Evolutionary conservation across 2,329 filamentous ascomycete species (phyloP), one percentile per base, ranked within the genome.

Genomic region (Colletotrichum sp.): DNA sequence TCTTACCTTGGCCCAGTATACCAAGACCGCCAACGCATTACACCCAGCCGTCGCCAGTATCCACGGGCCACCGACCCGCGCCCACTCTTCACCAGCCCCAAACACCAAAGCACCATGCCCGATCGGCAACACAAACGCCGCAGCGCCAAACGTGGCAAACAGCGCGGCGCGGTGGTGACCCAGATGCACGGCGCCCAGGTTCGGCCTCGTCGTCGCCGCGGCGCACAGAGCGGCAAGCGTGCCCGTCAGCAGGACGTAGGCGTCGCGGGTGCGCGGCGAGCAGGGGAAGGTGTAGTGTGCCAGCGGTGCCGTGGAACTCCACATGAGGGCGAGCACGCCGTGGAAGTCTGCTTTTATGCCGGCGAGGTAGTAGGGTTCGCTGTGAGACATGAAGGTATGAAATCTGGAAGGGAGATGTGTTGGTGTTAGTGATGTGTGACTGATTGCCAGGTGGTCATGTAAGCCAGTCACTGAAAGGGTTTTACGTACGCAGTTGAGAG

Each of bases 271-370:
- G 13, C 71, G 32, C 44, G 1, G 80, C 69, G 8, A 84, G 79
- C 73, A 85, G 84, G 78, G 71, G 65, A 92, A 91, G 5, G 85
- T 87, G 80, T 91, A 91, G 79, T 90, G 90, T n/a, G 92, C 83
- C 2, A 90, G 88, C 6, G 92, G 91, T 8, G 92, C 85, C 63
- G 90, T 92, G 74, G 89, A 88, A 6, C 89, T 89, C 90, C 91
- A 93, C 83, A 93, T 93, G 75, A 93, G 82, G 8, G 90, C 84
- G 4, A 93, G 87, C 59, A 93, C 90, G 9, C 91, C 91, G 59
- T 92, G 87, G 78, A 92, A 91, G 80, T 93, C 92, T 32, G 93
- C 82, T 79, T 90, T 89, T 76, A 92, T 90, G 8, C 90, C 90
- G 74, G 89, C 86, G 13, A 83, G 83, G 49, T 87, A 87, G 16